Conservation (phyloP, 768 basidiomycete genomes). For the Mycena venus region DNA sequence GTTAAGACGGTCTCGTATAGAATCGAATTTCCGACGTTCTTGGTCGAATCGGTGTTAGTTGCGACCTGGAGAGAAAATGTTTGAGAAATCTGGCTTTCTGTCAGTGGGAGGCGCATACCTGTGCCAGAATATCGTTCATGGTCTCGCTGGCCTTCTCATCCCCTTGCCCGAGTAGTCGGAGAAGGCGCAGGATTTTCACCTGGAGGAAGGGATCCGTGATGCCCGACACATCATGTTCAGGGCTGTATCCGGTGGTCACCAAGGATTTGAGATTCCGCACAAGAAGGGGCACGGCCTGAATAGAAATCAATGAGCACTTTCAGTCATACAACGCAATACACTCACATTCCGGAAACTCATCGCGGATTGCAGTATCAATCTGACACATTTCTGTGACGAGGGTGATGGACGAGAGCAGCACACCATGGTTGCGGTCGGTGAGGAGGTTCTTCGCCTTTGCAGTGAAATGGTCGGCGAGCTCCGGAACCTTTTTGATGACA, state of each 20-base stretch:
- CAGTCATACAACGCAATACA: not conserved
- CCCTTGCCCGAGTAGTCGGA: slow-evolving; percentile 89
- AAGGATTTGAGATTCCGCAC: slow-evolving; percentile 96
- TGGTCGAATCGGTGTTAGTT: slow-evolving; percentile 97
- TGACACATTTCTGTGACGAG: slow-evolving; percentile 96
- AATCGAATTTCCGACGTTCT: slow-evolving; percentile 98
- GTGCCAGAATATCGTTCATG: slow-evolving; percentile 99
- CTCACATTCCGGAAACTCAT: slow-evolving; percentile 93
- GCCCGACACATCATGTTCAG: slow-evolving; percentile 99
- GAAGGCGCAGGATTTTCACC: slow-evolving; percentile 90
- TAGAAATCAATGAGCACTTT: slow-evolving; percentile 20
- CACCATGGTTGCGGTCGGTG: slow-evolving; percentile 97
- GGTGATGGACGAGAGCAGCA: slow-evolving; percentile 93
- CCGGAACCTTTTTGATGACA: slow-evolving; percentile 96
- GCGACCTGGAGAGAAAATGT: slow-evolving; percentile 75
- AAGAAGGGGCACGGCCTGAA: slow-evolving; percentile 89
- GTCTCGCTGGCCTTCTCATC: slow-evolving; percentile 91
- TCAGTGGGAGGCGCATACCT: slow-evolving; percentile 60
- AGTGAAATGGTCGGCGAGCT: slow-evolving; percentile 93
- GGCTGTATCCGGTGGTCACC: slow-evolving; percentile 96
- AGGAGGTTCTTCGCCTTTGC: slow-evolving; percentile 90
- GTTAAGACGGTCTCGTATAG: slow-evolving; percentile 98
- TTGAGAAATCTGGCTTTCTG: not conserved
- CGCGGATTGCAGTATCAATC: slow-evolving; percentile 75
- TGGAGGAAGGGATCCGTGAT: slow-evolving; percentile 98